Evolutionary conservation across 2,329 filamentous ascomycete genomes (phyloP), one percentile per base, ranked within the genome.

Genomic region (Aquanectria penicillioides): DNA sequence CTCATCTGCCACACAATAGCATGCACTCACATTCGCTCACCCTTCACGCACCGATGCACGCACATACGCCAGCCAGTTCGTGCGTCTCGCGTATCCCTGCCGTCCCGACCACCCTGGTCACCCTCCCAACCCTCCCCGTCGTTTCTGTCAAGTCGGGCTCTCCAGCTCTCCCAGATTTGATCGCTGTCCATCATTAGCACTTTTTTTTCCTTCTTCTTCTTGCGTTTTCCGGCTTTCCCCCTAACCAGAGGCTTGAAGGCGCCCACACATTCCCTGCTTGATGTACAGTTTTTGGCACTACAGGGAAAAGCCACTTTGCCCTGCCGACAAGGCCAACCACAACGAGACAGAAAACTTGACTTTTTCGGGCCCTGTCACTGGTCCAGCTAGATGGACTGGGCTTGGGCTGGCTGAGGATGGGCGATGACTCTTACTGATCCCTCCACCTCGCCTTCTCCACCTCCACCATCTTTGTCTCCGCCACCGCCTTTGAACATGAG

Each of bases 1-100:
- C 55, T 65, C 57, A 53, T 57, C 54, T 55, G 36, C 25, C 62
- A 52, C 54, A 41, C 33, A 53, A n/a, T n/a, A n/a, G n/a, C n/a
- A n/a, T n/a, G n/a, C n/a, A n/a, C n/a, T n/a, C n/a, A n/a, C n/a
- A n/a, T n/a, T n/a, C n/a, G n/a, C n/a, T n/a, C n/a, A n/a, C n/a
- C n/a, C n/a, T 57, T 58, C 55, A 48, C 40, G 44, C 38, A 38
- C 47, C 49, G 38, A 44, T 43, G 41, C 61, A 55, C 44, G 53
- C 61, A 61, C 61, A 54, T 63, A 69, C 60, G 56, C 66, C 66
- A 67, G 55, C 54, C 53, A 60, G 66, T 69, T 69, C 62, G 66
- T 69, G 64, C 66, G 57, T 67, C 60, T 67, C 66, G 64, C 66
- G 66, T 67, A 69, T 67, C 66, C 66, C 66, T 69, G 66, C 62